Conservation (phyloP, 208 protist species). For the Wallacemonas rigidus region DNA sequence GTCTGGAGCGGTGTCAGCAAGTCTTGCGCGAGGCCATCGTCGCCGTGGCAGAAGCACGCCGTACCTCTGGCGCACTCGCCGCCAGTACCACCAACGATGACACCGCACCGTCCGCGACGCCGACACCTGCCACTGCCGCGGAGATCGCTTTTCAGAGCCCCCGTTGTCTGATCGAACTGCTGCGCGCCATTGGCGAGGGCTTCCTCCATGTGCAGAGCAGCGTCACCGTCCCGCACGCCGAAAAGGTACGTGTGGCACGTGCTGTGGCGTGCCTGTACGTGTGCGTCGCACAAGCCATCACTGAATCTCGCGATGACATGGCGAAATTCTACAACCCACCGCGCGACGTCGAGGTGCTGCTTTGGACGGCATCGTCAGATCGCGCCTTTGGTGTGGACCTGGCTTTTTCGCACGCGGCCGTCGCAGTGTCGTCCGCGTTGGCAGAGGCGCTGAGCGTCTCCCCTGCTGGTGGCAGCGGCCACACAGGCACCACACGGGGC, state of each 20-base stretch:
- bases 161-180: slow-evolving; percentile 34
- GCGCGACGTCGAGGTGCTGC: slow-evolving; percentile 19
- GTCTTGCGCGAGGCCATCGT: slow-evolving; percentile 59
- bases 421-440: slow-evolving; percentile 38
- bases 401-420: slow-evolving; percentile 40
- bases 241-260: slow-evolving; percentile 64
- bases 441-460: slow-evolving; percentile 29
- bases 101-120: neutral
- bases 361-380: slow-evolving; percentile 64
- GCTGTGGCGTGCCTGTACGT: slow-evolving; percentile 62
- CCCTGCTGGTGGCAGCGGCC: neutral
- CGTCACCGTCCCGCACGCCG: slow-evolving; percentile 41
- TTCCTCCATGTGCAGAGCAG: slow-evolving; percentile 42
- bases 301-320: slow-evolving; percentile 69
- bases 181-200: slow-evolving; percentile 41
- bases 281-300: slow-evolving; percentile 55
- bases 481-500: neutral
- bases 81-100: neutral
- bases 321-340: slow-evolving; percentile 37
- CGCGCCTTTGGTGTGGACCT: slow-evolving; percentile 39
- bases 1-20: slow-evolving; percentile 65
- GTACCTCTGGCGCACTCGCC: slow-evolving; percentile 11
- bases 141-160: slow-evolving; percentile 74
- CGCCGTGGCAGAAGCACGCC: slow-evolving; percentile 44
- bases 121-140: slow-evolving; percentile 37